A percentile compares a stretch with the other conserved stretches of the same genome.
phyloP scores from a whole-genome alignment of 169 alveolate species.

The Neospora caninum region DNA sequence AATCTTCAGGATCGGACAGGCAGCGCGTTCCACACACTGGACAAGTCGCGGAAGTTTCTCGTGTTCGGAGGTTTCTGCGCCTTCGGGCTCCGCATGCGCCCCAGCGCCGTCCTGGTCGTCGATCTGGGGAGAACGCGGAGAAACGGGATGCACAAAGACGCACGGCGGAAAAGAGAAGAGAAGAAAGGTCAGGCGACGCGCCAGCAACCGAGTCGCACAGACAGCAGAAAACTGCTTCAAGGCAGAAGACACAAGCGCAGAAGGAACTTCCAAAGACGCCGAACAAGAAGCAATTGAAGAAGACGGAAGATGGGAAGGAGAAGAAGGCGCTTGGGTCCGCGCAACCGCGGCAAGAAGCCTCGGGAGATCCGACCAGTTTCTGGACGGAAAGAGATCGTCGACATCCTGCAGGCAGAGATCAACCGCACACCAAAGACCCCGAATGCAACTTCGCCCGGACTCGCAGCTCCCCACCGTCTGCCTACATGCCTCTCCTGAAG shows the following conservation, averaged over 20 bases:
- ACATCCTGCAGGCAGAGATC: background rate
- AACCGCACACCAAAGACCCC: background rate
- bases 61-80: background rate
- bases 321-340: background rate
- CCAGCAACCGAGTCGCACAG: background rate
- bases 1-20: background rate
- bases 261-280: background rate
- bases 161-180: background rate
- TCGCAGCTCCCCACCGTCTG: too few species aligned
- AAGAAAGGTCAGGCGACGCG: background rate
- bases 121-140: too few species aligned
- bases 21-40: background rate
- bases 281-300: background rate
- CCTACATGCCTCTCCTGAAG: too few species aligned
- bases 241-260: background rate
- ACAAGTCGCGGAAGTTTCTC: background rate
- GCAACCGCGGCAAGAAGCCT: background rate
- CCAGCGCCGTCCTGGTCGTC: background rate
- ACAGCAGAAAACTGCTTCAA: background rate
- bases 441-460: too few species aligned
- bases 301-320: background rate
- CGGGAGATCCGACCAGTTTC: too few species aligned
- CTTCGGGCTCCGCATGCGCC: background rate
- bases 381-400: background rate
- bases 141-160: background rate